A percentile compares a stretch with the other conserved stretches of the same genome.
Conservation (phyloP, 345 rosid species). For the Rubroshorea leprosula region DNA sequence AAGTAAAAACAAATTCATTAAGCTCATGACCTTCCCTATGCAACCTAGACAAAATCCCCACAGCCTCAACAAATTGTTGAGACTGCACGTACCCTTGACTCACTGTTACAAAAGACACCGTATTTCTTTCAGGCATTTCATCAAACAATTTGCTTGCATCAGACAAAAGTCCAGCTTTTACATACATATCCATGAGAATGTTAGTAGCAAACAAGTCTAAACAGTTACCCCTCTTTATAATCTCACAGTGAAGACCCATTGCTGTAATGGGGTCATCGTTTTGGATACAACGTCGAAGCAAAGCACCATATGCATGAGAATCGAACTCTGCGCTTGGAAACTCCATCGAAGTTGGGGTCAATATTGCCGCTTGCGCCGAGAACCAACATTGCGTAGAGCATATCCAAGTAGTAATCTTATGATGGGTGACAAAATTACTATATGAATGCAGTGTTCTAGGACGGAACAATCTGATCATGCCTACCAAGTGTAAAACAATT, state of each 20-base stretch:
- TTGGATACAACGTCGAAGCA: slow-evolving; percentile 60
- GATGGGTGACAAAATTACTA: slow-evolving; percentile 8
- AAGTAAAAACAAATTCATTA: slow-evolving; percentile 66
- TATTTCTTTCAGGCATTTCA: slow-evolving; percentile 63
- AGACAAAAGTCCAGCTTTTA: slow-evolving; percentile 21
- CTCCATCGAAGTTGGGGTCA: slow-evolving; percentile 14
- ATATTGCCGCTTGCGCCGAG: slow-evolving; percentile 24
- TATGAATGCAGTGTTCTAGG: neutral
- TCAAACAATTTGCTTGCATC: slow-evolving; percentile 60
- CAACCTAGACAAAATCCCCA: slow-evolving; percentile 42
- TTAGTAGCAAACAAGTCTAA: slow-evolving; percentile 64
- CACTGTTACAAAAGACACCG: slow-evolving; percentile 60
- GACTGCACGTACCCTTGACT: slow-evolving; percentile 37
- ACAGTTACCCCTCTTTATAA: slow-evolving; percentile 60
- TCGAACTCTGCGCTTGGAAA: slow-evolving; percentile 23
- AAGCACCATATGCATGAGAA: slow-evolving; percentile 37
- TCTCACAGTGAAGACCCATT: slow-evolving; percentile 47
- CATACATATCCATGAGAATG: slow-evolving; percentile 53
- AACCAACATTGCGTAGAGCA: slow-evolving; percentile 24
- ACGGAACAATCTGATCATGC: slow-evolving; percentile 37
- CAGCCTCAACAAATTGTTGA: slow-evolving; percentile 32
- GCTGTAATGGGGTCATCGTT: slow-evolving; percentile 34
- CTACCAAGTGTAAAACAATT: neutral
- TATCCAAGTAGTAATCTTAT: slow-evolving; percentile 10
- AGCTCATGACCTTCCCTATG: slow-evolving; percentile 73